These are phyloP conservation scores for Posidonia oceanica DNA, from an alignment of 116 monocot genomes.

Conservation along the genomic window DNA sequence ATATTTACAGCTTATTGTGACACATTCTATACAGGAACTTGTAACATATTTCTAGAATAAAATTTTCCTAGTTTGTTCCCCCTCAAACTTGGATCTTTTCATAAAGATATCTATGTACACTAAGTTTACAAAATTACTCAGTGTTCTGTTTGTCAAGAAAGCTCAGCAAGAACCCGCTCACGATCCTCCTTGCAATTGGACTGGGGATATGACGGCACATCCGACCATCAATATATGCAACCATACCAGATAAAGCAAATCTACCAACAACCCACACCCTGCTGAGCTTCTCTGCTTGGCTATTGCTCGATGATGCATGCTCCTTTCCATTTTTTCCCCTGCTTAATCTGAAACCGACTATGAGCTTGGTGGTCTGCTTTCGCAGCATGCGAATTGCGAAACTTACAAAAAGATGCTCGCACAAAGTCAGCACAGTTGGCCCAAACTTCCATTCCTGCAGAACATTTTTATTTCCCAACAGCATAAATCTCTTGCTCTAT, in stretches of 20 bases:
- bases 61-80: too few relatives aligned
- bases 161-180: conserved; percentile 81
- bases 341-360: conserved; percentile 22
- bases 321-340: conserved; percentile 2
- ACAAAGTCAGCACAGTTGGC: conserved; percentile 66
- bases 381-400: conserved; percentile 56
- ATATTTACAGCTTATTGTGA: too few relatives aligned
- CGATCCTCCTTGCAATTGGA: conserved; percentile 66
- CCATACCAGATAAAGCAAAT: conserved; percentile 57
- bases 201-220: conserved; percentile 78
- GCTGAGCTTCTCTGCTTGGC: conserved; percentile 2
- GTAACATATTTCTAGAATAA: too few relatives aligned
- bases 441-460: conserved; percentile 82
- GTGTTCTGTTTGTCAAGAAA: conserved; percentile 57
- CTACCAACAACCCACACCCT: conserved; percentile 49
- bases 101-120: not conserved
- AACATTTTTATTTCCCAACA: not conserved
- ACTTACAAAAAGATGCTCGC: conserved; percentile 83
- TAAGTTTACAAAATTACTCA: not conserved
- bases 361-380: conserved; percentile 34
- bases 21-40: too few relatives aligned
- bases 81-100: too few relatives aligned
- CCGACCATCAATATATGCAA: conserved; percentile 80
- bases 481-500: not conserved
- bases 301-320: conserved; percentile 2